phyloP scores from a whole-genome alignment of 495 filamentous ascomycete genomes.

The Tetracladium setigerum region DNA sequence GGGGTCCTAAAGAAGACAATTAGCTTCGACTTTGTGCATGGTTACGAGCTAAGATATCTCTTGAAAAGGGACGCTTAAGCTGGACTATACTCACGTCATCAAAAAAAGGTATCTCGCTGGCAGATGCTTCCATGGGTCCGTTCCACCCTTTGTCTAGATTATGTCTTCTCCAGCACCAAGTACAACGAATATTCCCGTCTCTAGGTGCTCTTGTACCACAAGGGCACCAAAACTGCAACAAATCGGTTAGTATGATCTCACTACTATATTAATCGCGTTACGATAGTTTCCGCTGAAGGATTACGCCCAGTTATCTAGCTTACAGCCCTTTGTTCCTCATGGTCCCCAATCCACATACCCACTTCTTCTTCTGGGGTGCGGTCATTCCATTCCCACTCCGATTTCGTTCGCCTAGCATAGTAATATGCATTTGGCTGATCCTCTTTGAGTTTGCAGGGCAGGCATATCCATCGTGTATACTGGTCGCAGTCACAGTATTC shows the following conservation, averaged over 20 bases:
- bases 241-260: not conserved
- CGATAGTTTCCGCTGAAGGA: not conserved
- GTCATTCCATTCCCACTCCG: not conserved
- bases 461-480: conserved; percentile 20
- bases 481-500: conserved; percentile 19
- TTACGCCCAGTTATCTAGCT: not conserved
- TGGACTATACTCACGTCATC: conserved; percentile 13
- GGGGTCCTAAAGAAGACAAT: conserved; percentile 1
- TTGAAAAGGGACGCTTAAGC: too few relatives aligned
- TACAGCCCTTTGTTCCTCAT: not conserved
- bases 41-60: not conserved
- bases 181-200: conserved; percentile 9
- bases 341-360: not conserved
- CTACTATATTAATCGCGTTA: not conserved
- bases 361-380: not conserved
- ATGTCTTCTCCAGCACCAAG: conserved; percentile 9
- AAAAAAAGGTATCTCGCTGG: conserved; percentile 5
- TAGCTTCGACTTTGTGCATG: too few relatives aligned
- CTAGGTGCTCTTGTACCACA: conserved; percentile 7
- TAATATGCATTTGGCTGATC: not conserved
- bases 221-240: conserved; percentile 8
- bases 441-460: conserved; percentile 12
- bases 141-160: conserved; percentile 7
- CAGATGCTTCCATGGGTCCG: not conserved
- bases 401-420: not conserved